Evolutionary conservation across 257 asterid species (phyloP).

Genomic region (Gentiana macrophylla): DNA sequence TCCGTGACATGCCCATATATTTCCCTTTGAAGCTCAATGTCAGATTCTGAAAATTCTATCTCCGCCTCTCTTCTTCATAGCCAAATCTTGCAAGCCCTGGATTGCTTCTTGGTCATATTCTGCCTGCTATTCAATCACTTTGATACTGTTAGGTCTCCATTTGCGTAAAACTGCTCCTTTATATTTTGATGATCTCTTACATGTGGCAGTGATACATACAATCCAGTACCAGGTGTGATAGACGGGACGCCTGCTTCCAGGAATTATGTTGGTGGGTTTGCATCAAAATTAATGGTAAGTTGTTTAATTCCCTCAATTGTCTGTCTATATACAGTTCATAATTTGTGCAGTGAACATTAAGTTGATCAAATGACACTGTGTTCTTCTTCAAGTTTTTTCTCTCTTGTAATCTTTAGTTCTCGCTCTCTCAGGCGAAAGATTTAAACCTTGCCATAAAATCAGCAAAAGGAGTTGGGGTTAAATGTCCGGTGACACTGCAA

Average conservation of each 20-base stretch:
- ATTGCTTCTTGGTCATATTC: too few species aligned
- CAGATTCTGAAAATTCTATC: too few species aligned
- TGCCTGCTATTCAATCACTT: too few species aligned
- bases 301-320: background rate
- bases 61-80: too few species aligned
- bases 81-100: too few species aligned
- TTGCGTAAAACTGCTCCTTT: too few species aligned
- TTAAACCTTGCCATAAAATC: slow-evolving; percentile 62
- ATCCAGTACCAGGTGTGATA: slow-evolving; percentile 99
- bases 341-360: background rate
- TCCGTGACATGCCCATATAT: too few species aligned
- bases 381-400: background rate
- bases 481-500: slow-evolving; percentile 45
- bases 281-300: slow-evolving; percentile 80
- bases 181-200: background rate
- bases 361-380: background rate
- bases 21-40: too few species aligned
- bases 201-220: slow-evolving; percentile 61
- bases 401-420: background rate
- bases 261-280: slow-evolving; percentile 78
- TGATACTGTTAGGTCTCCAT: too few species aligned
- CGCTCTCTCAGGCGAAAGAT: slow-evolving; percentile 68
- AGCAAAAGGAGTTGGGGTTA: slow-evolving; percentile 48
- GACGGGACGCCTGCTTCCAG: slow-evolving; percentile 89
- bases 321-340: background rate